These are phyloP conservation scores for Epichloe typhina DNA, from an alignment of 2,329 filamentous ascomycete species.

Conservation along the genomic window DNA sequence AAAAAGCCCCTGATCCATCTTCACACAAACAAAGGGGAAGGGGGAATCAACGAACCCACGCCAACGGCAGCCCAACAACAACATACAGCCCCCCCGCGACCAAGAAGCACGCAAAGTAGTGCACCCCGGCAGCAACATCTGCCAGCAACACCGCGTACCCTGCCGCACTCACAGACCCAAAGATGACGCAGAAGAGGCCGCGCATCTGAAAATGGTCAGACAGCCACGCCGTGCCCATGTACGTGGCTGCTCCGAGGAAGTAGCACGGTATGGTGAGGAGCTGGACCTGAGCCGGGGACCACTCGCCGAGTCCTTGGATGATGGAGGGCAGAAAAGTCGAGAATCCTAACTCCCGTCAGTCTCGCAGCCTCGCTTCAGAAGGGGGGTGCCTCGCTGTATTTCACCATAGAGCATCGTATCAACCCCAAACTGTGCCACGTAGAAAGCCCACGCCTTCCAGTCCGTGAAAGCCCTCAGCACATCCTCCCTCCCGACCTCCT, in stretches of 20 bases:
- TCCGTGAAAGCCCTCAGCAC: constrained; percentile 55
- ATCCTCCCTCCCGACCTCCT: constrained; percentile 41
- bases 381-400: constrained; percentile 3
- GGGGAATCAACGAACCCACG: constrained; percentile 27
- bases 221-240: constrained; percentile 51
- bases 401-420: constrained; percentile 61
- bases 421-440: constrained; percentile 54
- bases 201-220: constrained; percentile 56
- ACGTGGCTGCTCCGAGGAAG: constrained; percentile 55
- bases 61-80: constrained; percentile 40
- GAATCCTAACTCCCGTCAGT: constrained; percentile 35
- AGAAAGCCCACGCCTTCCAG: constrained; percentile 66
- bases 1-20: not conserved
- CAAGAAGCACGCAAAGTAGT: constrained; percentile 67
- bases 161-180: constrained; percentile 48
- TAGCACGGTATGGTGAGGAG: constrained; percentile 71
- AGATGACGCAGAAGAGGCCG: constrained; percentile 49
- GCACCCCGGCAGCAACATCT: constrained; percentile 43
- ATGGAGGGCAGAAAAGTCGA: constrained; percentile 71
- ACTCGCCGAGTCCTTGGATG: constrained; percentile 53
- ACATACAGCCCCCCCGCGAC: constrained; percentile 60
- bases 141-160: constrained; percentile 59
- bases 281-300: constrained; percentile 53
- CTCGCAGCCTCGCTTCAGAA: too few relatives aligned
- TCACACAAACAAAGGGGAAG: not conserved